These are phyloP conservation scores for Wickerhamomyces ciferrii DNA, from an alignment of 805 yeast species.

Conservation along the genomic window DNA sequence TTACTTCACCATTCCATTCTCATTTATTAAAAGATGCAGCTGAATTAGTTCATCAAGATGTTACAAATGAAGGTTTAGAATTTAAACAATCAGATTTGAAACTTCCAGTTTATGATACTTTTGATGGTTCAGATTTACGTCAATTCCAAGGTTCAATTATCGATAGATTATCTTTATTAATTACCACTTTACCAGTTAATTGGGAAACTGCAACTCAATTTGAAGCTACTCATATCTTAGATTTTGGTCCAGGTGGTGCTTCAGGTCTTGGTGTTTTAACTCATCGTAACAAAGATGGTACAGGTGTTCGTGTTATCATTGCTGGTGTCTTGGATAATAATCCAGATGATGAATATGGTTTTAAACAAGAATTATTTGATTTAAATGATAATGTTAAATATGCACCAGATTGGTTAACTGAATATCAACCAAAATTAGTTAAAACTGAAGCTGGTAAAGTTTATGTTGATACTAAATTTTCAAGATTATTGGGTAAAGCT, in stretches of 20 bases:
- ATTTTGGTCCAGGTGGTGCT: slow-evolving; percentile 98
- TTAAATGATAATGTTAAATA: slow-evolving; percentile 59
- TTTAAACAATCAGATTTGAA: slow-evolving; percentile 51
- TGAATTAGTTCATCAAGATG: slow-evolving; percentile 59
- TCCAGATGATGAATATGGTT: slow-evolving; percentile 83
- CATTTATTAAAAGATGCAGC: slow-evolving; percentile 75
- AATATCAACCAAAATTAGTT: slow-evolving; percentile 80
- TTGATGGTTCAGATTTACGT: slow-evolving; percentile 75
- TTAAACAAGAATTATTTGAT: slow-evolving; percentile 92
- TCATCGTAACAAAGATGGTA: slow-evolving; percentile 97
- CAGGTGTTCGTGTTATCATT: slow-evolving; percentile 90
- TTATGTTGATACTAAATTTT: slow-evolving; percentile 90
- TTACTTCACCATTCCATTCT: slow-evolving; percentile 96
- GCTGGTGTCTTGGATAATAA: slow-evolving; percentile 84
- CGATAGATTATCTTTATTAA: slow-evolving; percentile 71
- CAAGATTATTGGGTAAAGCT: slow-evolving; percentile 86
- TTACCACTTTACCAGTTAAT: slow-evolving; percentile 84
- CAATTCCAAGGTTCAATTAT: slow-evolving; percentile 46
- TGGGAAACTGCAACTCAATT: slow-evolving; percentile 92
- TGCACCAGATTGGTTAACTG: slow-evolving; percentile 88
- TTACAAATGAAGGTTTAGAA: slow-evolving; percentile 50
- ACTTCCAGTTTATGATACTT: slow-evolving; percentile 92
- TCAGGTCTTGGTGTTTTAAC: slow-evolving; percentile 96
- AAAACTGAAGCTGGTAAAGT: slow-evolving; percentile 70
- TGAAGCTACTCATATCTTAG: slow-evolving; percentile 81